Base-by-base conservation (phyloP, 2,329 filamentous ascomycete species). In the Kalmusia sp. region DNA sequence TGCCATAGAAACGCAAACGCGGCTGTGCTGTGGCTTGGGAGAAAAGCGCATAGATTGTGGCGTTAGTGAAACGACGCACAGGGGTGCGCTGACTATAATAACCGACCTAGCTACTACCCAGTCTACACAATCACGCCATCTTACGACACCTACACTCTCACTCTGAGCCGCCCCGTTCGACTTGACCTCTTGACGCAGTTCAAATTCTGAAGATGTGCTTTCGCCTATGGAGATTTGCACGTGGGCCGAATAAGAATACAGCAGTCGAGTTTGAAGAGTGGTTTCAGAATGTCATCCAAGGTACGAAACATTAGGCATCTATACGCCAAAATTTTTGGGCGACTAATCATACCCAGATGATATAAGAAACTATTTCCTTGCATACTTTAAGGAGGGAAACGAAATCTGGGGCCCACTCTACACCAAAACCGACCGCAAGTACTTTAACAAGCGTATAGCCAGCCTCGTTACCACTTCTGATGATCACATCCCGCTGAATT, bases 41-140 rank as follows among this genome's bases (percentile, higher is more conserved):
- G 41, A 33, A 3, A 44, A 44, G 11, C 41, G 41, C 11, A 44
- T 44, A 44, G 17, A 44, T 44, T n/a, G 40, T 44, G 11, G 3
- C 17, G 40, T 9, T 12, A 33, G 40, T 31, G 41, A 9, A 44
- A 44, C 41, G 28, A 6, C 41, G 28, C 12, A 44, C 28, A 44
- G 40, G 40, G 30, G 14, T 45, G 43, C 43, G 43, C 43, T 45
- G 43, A 45, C 43, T 45, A n/a, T n/a, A 45, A 45, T 11, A 46
- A 33, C n/a, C 31, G 43, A 46, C 43, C 31, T 37, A 46, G 43
- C 43, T 46, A 46, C 30, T 17, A 46, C 43, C 31, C 43, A 7
- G 22, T 12, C 43, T 14, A n/a, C n/a, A 46, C 43, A 46, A 35
- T 37, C 14, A 45, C 28, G 41, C 41, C 28, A 3, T 45, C n/a